A percentile compares a stretch with the other conserved stretches of the same genome.
These are phyloP conservation scores for Verbena officinalis DNA, from an alignment of 257 asterid genomes.

Conservation along the genomic window DNA sequence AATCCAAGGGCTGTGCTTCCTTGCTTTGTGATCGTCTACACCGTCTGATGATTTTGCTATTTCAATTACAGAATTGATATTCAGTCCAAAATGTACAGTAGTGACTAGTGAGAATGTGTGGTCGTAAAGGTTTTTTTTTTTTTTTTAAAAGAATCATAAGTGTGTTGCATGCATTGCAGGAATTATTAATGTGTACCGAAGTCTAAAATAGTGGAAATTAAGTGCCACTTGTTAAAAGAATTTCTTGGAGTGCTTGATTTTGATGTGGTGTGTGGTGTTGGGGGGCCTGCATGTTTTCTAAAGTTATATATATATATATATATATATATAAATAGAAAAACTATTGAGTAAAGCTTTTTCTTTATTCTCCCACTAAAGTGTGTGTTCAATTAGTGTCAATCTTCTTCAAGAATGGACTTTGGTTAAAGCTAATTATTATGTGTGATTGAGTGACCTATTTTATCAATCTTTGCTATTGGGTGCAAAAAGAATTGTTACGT, in stretches of 20 bases:
- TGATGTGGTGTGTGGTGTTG: background rate
- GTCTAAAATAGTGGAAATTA: background rate
- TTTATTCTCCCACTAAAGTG: conserved; percentile 16
- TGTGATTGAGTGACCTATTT: conserved; percentile 7
- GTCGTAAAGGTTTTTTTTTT: background rate
- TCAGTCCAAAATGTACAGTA: too few relatives aligned
- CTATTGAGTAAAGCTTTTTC: conserved; percentile 9
- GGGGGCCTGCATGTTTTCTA: background rate
- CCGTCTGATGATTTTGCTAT: conserved; percentile 45
- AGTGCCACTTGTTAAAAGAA: background rate
- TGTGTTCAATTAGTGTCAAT: background rate
- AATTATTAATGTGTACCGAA: background rate
- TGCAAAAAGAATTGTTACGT: background rate
- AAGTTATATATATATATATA: conserved; percentile 5
- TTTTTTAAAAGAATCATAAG: background rate
- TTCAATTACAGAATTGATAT: too few relatives aligned
- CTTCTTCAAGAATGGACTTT: conserved; percentile 1
- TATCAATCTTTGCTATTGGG: background rate
- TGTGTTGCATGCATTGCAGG: background rate
- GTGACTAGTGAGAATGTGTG: background rate
- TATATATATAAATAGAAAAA: background rate
- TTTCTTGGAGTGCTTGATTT: conserved; percentile 15
- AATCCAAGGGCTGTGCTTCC: conserved; percentile 93
- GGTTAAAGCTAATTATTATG: conserved; percentile 17
- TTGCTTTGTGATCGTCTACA: conserved; percentile 83